Evolutionary conservation across 2,329 filamentous ascomycete genomes (phyloP).

Genomic region (Neonectria ditissima): DNA sequence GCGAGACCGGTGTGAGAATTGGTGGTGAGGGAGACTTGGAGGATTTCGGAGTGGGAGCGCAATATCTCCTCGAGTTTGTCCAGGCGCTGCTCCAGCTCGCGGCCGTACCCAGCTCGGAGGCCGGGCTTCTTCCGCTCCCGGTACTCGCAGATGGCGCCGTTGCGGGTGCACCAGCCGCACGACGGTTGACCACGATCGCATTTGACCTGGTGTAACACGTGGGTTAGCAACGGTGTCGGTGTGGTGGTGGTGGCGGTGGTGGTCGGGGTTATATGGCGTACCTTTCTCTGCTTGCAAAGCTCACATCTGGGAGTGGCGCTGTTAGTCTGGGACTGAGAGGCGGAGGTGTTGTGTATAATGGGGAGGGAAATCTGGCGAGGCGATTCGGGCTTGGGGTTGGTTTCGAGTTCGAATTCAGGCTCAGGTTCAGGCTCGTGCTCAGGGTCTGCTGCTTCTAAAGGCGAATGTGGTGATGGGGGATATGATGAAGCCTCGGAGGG

Average conservation of each 20-base stretch:
- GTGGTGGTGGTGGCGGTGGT: neutral
- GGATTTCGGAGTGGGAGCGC: slow-evolving; percentile 73
- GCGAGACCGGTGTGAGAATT: slow-evolving; percentile 49
- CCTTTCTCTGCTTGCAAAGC: slow-evolving; percentile 84
- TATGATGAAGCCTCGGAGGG: slow-evolving; percentile 30
- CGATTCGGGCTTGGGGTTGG: slow-evolving; percentile 26
- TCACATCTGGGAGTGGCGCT: slow-evolving; percentile 69
- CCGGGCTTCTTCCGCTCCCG: slow-evolving; percentile 77
- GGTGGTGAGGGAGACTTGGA: slow-evolving; percentile 66
- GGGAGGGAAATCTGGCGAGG: slow-evolving; percentile 33
- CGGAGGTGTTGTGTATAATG: slow-evolving; percentile 21
- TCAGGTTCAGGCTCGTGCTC: slow-evolving; percentile 11
- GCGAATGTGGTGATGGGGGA: slow-evolving; percentile 33
- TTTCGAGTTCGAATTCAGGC: slow-evolving; percentile 24
- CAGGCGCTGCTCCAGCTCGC: slow-evolving; percentile 78
- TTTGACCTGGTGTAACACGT: slow-evolving; percentile 66
- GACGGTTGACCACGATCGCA: slow-evolving; percentile 81
- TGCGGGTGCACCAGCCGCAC: slow-evolving; percentile 75
- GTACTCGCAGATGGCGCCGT: slow-evolving; percentile 73
- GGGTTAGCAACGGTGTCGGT: slow-evolving; percentile 22
- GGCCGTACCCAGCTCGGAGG: slow-evolving; percentile 74
- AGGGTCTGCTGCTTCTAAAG: slow-evolving; percentile 10
- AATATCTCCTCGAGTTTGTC: slow-evolving; percentile 77
- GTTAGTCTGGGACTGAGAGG: slow-evolving; percentile 51
- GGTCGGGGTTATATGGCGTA: slow-evolving; percentile 48